These are phyloP conservation scores for Lecanicillium sp. DNA, from an alignment of 2,329 filamentous ascomycete genomes.

Conservation along the genomic window DNA sequence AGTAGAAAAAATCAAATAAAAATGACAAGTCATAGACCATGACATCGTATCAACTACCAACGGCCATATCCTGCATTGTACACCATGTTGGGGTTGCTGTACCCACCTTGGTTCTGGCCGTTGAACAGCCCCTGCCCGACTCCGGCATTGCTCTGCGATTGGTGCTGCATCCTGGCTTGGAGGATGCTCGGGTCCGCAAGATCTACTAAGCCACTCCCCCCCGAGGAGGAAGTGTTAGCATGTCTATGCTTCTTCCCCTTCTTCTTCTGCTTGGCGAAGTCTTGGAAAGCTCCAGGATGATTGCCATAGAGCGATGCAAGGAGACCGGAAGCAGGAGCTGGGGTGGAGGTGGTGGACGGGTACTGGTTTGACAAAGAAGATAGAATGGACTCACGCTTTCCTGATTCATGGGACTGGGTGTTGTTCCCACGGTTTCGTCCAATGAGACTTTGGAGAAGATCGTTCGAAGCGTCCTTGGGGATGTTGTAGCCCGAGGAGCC, in stretches of 20 bases:
- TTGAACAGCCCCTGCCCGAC: slow-evolving; percentile 86
- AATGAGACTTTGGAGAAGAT: slow-evolving; percentile 73
- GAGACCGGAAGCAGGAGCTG: slow-evolving; percentile 85
- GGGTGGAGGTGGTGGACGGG: slow-evolving; percentile 74
- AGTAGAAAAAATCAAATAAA: slow-evolving; percentile 16
- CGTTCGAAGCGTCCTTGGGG: slow-evolving; percentile 62
- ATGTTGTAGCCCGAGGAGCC: slow-evolving; percentile 64
- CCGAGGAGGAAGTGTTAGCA: slow-evolving; percentile 99
- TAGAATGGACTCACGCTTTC: slow-evolving; percentile 98
- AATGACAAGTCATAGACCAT: slow-evolving; percentile 20
- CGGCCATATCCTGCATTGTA: slow-evolving; percentile 66
- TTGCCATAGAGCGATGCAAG: slow-evolving; percentile 86
- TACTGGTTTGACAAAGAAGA: slow-evolving; percentile 87
- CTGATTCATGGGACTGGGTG: slow-evolving; percentile 71
- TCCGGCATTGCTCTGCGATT: slow-evolving; percentile 73
- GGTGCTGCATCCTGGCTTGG: slow-evolving; percentile 93
- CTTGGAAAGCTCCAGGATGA: slow-evolving; percentile 81
- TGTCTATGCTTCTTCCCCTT: slow-evolving; percentile 99
- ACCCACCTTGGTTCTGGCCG: slow-evolving; percentile 90
- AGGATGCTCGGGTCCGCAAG: slow-evolving; percentile 99
- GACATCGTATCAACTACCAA: slow-evolving; percentile 46
- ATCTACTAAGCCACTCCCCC: slow-evolving; percentile 98
- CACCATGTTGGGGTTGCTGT: slow-evolving; percentile 75
- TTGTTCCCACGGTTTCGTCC: slow-evolving; percentile 62
- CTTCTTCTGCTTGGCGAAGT: slow-evolving; percentile 97